phyloP scores from a whole-genome alignment of 768 basidiomycete species.

The Mycena haematopus region DNA sequence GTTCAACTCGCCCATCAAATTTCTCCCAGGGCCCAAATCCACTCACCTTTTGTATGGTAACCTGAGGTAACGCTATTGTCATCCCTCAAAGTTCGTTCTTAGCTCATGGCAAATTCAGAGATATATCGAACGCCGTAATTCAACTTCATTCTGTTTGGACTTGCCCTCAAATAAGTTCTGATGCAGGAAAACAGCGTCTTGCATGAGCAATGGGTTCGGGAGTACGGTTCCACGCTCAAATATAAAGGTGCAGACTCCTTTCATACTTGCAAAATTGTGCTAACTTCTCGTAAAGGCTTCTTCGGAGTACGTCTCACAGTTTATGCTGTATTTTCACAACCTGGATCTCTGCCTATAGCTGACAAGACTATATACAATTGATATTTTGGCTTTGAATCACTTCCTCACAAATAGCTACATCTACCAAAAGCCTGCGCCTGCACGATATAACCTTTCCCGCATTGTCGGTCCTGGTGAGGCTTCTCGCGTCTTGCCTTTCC shows the following conservation, averaged over 20 bases:
- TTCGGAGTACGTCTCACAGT: conserved; percentile 6
- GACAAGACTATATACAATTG: conserved; percentile 18
- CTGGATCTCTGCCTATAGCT: background rate
- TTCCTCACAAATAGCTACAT: conserved; percentile 22
- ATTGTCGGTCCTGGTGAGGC: conserved; percentile 26
- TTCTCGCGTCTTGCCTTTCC: background rate
- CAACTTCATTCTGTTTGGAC: background rate
- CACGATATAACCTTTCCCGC: conserved; percentile 16
- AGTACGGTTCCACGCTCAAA: conserved; percentile 25
- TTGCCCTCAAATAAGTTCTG: background rate
- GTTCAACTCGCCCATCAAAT: conserved; percentile 12
- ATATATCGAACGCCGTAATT: conserved; percentile 19
- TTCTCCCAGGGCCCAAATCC: conserved; percentile 23
- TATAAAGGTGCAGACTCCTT: background rate
- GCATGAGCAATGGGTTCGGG: conserved; percentile 21
- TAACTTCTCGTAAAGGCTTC: background rate
- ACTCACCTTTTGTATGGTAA: conserved; percentile 23
- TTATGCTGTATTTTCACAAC: background rate
- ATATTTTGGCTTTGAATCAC: conserved; percentile 26
- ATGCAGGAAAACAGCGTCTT: conserved; percentile 16
- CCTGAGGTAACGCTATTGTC: background rate
- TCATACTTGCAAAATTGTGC: background rate
- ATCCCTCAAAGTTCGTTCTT: background rate
- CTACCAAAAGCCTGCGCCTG: conserved; percentile 17
- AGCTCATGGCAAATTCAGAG: conserved; percentile 6